phyloP scores from a whole-genome alignment of 139 green algal genomes.

The Chlamydomonas sp. region DNA sequence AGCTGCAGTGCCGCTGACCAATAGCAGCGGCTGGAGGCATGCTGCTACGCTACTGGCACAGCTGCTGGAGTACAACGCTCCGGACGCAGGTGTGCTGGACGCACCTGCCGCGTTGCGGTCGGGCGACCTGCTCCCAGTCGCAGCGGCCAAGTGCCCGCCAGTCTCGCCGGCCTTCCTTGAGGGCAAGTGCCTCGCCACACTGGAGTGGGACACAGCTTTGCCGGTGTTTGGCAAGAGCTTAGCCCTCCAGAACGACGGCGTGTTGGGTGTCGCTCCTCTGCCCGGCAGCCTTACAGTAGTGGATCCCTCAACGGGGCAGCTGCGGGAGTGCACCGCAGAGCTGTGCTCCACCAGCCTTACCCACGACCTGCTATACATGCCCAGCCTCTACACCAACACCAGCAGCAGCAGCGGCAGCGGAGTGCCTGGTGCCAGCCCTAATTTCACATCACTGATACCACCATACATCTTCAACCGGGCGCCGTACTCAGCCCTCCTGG shows the following conservation, averaged over 20 bases:
- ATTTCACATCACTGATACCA: too few relatives aligned
- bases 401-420: neutral
- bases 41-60: neutral
- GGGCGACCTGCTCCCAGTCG: neutral
- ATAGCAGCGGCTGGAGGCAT: neutral
- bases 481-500: neutral
- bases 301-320: neutral
- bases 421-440: neutral
- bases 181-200: neutral
- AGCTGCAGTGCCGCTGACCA: neutral
- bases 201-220: neutral
- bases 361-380: neutral
- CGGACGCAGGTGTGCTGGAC: neutral
- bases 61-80: neutral
- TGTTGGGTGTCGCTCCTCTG: neutral
- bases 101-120: neutral
- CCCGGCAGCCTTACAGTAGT: neutral
- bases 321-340: neutral
- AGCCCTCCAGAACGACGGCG: neutral
- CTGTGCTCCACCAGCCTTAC: neutral
- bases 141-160: neutral
- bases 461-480: neutral
- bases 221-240: neutral
- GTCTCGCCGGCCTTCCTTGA: neutral
- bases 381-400: neutral